These are phyloP conservation scores for Glycine latifolia DNA, from an alignment of 306 rosid species.

Conservation along the genomic window DNA sequence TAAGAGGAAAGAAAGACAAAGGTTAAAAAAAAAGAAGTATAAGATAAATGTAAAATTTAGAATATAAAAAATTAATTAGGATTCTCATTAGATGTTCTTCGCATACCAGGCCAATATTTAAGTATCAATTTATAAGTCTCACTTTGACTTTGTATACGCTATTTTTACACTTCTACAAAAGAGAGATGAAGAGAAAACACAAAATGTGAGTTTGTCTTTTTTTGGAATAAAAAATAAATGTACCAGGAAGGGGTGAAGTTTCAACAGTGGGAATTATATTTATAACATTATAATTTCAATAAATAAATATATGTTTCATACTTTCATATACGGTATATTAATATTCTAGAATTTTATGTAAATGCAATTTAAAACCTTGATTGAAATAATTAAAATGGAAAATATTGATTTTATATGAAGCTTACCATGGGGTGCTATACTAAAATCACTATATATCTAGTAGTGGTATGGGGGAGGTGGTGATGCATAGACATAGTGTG, in stretches of 20 bases:
- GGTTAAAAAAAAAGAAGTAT: background rate
- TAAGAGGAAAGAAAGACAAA: background rate
- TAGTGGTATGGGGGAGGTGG: constrained; percentile 15
- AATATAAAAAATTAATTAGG: background rate
- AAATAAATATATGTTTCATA: too few species aligned
- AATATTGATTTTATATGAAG: background rate
- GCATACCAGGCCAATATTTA: background rate
- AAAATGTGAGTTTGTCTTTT: too few species aligned
- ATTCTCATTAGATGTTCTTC: background rate
- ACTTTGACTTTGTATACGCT: background rate
- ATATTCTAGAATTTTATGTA: background rate
- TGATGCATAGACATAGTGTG: constrained; percentile 32
- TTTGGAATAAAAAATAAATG: background rate
- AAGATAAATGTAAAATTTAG: background rate
- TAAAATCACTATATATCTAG: background rate
- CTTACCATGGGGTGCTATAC: background rate
- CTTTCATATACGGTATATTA: background rate
- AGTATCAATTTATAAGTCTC: background rate
- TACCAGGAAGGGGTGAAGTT: background rate
- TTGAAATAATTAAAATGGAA: background rate
- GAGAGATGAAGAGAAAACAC: background rate
- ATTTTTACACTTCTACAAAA: too few species aligned
- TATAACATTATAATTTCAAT: background rate
- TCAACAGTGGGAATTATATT: background rate
- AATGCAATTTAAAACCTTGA: background rate